Evolutionary conservation across 176 grass and related monocot species (phyloP).

Genomic region (Hsuehochloa calcarea): DNA sequence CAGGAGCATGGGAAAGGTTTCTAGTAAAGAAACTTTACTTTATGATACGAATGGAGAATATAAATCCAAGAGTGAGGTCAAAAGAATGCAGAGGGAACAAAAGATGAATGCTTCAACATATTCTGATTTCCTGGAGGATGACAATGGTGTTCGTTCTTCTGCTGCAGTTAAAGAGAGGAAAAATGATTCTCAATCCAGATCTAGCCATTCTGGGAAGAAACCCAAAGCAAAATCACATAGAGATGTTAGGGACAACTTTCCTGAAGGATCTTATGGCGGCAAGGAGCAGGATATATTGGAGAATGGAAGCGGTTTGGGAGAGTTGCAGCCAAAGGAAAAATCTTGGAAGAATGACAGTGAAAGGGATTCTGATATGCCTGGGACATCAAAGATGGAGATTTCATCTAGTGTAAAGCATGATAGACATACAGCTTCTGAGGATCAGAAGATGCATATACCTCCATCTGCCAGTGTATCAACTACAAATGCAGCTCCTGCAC

Average conservation of each 20-base stretch:
- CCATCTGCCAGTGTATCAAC: conserved; percentile 48
- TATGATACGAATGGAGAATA: conserved; percentile 45
- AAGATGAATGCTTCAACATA: conserved; percentile 43
- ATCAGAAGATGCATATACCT: conserved; percentile 50
- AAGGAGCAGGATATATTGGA: conserved; percentile 41
- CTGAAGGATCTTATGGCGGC: conserved; percentile 39
- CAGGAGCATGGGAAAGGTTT: conserved; percentile 40
- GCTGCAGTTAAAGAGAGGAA: conserved; percentile 56
- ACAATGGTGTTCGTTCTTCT: conserved; percentile 40
- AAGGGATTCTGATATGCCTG: conserved; percentile 52
- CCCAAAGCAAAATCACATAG: conserved; percentile 55
- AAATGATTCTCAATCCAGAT: conserved; percentile 50
- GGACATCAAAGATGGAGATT: conserved; percentile 49
- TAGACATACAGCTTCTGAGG: conserved; percentile 34
- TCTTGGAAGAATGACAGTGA: conserved; percentile 47
- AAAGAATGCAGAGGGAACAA: conserved; percentile 61
- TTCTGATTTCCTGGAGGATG: conserved; percentile 51
- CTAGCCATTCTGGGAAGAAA: conserved; percentile 56
- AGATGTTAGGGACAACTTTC: conserved; percentile 33
- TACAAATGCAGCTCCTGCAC: conserved; percentile 42
- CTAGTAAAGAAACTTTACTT: conserved; percentile 48
- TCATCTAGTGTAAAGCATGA: conserved; percentile 51
- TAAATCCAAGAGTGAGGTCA: conserved; percentile 48
- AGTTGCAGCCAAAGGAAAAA: conserved; percentile 46
- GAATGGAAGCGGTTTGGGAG: conserved; percentile 48